These are phyloP conservation scores for Lagenaria siceraria DNA, from an alignment of 306 rosid genomes.

Conservation along the genomic window DNA sequence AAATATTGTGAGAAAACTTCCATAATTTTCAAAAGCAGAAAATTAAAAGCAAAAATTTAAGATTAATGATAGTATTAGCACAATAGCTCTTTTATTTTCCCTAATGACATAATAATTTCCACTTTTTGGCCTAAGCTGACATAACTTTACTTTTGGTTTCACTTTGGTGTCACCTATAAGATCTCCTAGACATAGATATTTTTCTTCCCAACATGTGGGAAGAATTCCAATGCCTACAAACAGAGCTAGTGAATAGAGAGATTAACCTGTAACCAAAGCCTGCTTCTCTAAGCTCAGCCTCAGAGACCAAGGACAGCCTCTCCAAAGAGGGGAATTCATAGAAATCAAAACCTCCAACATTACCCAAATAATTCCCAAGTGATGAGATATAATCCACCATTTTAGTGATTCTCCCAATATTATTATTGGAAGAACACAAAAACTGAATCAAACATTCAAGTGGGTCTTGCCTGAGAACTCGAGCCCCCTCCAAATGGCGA, in stretches of 20 bases:
- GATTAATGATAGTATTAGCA: background rate
- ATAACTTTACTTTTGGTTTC: background rate
- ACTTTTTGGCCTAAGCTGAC: background rate
- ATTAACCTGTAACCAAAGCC: conserved; percentile 87
- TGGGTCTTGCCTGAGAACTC: conserved; percentile 90
- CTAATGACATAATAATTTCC: background rate
- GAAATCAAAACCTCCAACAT: conserved; percentile 50
- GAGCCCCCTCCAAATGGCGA: conserved; percentile 42
- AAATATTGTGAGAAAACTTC: no score
- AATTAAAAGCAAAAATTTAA: no score
- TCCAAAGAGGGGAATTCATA: conserved; percentile 58
- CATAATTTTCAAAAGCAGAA: no score
- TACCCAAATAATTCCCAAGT: conserved; percentile 46
- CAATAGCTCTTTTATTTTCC: background rate
- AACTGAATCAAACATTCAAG: conserved; percentile 88
- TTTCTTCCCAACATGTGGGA: background rate
- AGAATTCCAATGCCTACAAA: background rate
- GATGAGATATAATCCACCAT: conserved; percentile 86
- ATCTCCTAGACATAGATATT: background rate
- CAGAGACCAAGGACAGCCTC: conserved; percentile 44
- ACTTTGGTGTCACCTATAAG: background rate
- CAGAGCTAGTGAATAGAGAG: background rate
- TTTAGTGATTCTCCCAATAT: conserved; percentile 68
- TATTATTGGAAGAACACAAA: conserved; percentile 80
- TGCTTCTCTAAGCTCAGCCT: conserved; percentile 60